Evolutionary conservation across 2,329 filamentous ascomycete genomes (phyloP).

Genomic region (Botryosphaeria agaves): DNA sequence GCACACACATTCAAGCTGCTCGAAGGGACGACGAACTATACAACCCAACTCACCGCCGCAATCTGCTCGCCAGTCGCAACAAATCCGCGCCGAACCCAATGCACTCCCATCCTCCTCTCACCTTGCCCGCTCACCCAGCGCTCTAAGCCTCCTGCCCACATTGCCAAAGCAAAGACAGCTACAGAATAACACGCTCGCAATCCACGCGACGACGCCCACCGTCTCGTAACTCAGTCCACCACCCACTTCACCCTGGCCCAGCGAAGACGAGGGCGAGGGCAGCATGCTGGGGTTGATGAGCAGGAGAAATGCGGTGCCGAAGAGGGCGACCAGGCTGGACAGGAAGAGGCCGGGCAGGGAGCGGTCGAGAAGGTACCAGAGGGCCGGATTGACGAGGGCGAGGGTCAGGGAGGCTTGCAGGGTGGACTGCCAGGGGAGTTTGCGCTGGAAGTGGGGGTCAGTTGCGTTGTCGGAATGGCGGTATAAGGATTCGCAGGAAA

Average conservation of each 20-base stretch:
- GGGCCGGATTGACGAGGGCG: slow-evolving; percentile 74
- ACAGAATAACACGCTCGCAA: slow-evolving; percentile 85
- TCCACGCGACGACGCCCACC: slow-evolving; percentile 66
- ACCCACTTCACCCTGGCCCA: slow-evolving; percentile 7
- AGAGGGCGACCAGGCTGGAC: slow-evolving; percentile 53
- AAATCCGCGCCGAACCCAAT: too few relatives aligned
- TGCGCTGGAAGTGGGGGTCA: slow-evolving; percentile 38
- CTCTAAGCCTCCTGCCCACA: slow-evolving; percentile 67
- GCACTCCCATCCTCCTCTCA: too few relatives aligned
- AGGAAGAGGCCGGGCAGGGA: slow-evolving; percentile 71
- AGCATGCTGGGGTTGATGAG: slow-evolving; percentile 63
- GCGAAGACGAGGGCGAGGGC: slow-evolving; percentile 41
- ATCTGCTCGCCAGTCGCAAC: too few relatives aligned
- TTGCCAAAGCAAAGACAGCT: slow-evolving; percentile 94
- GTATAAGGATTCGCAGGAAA: slow-evolving; percentile 3
- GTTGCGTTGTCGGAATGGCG: not conserved
- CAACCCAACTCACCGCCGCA: too few relatives aligned
- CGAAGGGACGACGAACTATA: too few relatives aligned
- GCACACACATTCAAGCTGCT: too few relatives aligned
- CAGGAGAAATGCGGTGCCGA: slow-evolving; percentile 58
- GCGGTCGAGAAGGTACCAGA: slow-evolving; percentile 94
- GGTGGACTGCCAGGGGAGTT: slow-evolving; percentile 83
- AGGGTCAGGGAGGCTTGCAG: slow-evolving; percentile 85
- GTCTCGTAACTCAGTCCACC: slow-evolving; percentile 44
- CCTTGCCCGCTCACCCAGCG: too few relatives aligned